Conservation (phyloP, 176 grass and related monocot species). For the Oryza glaberrima region DNA sequence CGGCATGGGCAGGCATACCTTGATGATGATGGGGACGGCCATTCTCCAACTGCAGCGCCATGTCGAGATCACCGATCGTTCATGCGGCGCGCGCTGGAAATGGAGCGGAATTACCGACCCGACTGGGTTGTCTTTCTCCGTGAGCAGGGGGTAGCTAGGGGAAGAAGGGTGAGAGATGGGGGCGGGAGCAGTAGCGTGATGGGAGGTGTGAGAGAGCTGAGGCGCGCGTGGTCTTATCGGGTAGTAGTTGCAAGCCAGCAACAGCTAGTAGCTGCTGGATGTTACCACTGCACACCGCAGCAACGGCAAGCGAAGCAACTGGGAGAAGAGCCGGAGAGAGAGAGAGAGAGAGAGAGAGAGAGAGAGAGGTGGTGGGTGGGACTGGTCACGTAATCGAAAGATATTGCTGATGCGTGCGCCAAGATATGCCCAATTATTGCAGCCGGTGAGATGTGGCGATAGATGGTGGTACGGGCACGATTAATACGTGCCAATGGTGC, state of each 20-base stretch:
- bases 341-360: no score
- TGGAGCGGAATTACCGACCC: background rate
- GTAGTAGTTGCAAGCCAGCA: background rate
- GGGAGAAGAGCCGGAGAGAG: no score
- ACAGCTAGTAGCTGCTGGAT: background rate
- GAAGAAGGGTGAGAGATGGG: background rate
- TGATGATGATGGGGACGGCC: conserved; percentile 37
- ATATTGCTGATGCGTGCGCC: conserved; percentile 41
- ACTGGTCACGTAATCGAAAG: conserved; percentile 19
- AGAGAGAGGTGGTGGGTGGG: conserved; percentile 10
- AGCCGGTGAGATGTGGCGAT: background rate
- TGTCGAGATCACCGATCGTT: conserved; percentile 31
- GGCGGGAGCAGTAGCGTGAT: background rate
- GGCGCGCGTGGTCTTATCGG: conserved; percentile 6
- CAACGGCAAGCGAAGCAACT: background rate
- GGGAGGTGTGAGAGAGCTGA: background rate
- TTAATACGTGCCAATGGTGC: background rate
- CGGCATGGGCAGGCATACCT: background rate
- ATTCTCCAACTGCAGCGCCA: conserved; percentile 51
- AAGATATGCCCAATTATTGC: conserved; percentile 57
- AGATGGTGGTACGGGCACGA: background rate
- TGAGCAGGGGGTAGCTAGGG: background rate
- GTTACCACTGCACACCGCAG: background rate
- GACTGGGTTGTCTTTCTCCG: background rate
- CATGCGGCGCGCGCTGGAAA: background rate